phyloP scores from a whole-genome alignment of 108 stramenopile species.

The Discostella stelligeroides region DNA sequence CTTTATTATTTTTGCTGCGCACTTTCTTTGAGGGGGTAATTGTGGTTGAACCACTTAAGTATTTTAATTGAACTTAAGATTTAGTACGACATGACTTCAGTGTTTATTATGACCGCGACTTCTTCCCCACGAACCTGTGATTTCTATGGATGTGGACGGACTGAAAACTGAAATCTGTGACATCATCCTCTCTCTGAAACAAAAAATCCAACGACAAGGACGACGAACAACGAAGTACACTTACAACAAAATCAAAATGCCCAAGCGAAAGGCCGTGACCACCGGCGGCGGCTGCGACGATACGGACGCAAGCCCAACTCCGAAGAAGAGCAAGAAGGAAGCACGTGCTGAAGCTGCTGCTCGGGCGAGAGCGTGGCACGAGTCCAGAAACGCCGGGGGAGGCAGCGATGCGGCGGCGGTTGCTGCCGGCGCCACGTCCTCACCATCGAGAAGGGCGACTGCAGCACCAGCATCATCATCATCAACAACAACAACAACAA shows the following conservation, averaged over 20 bases:
- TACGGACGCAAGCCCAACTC: not conserved
- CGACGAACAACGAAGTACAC: too few relatives aligned
- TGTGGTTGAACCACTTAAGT: too few relatives aligned
- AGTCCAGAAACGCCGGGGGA: not conserved
- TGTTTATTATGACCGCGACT: too few relatives aligned
- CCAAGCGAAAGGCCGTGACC: constrained; percentile 37
- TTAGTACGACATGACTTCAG: too few relatives aligned
- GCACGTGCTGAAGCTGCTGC: constrained; percentile 15
- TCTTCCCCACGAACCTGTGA: too few relatives aligned
- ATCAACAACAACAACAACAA: not conserved
- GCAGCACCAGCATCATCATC: constrained; percentile 14
- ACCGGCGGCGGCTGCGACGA: not conserved
- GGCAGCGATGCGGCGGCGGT: too few relatives aligned
- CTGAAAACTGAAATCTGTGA: too few relatives aligned
- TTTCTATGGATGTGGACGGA: too few relatives aligned
- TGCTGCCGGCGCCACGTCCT: not conserved
- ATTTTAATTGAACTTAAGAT: too few relatives aligned
- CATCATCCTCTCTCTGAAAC: too few relatives aligned
- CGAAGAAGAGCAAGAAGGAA: constrained; percentile 37
- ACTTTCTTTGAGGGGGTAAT: too few relatives aligned
- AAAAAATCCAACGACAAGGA: too few relatives aligned
- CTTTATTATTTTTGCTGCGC: not conserved
- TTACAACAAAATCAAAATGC: constrained; percentile 14
- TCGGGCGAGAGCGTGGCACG: constrained; percentile 19
- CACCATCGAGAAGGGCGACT: not conserved